Evolutionary conservation across 495 filamentous ascomycete species (phyloP).

Genomic region (Penicillium antarcticum): DNA sequence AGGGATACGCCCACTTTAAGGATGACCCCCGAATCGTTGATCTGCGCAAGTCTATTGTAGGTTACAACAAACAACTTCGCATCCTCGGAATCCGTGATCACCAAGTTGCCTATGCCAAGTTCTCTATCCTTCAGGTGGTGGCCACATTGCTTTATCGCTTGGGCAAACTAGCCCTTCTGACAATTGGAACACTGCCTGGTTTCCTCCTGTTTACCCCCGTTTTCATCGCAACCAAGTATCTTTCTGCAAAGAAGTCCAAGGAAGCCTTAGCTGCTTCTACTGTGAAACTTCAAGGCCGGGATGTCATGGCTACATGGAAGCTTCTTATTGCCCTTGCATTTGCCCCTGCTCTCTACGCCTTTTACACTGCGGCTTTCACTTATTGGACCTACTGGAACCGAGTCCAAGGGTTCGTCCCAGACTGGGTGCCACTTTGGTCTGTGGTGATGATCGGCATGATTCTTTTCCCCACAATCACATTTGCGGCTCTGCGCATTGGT

Average conservation of each 20-base stretch:
- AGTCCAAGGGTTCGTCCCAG: slow-evolving; percentile 72
- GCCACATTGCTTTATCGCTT: slow-evolving; percentile 77
- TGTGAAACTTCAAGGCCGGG: slow-evolving; percentile 89
- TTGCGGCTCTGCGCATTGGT: slow-evolving; percentile 90
- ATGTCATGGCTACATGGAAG: slow-evolving; percentile 99
- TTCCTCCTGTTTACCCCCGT: slow-evolving; percentile 85
- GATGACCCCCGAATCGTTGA: slow-evolving; percentile 81
- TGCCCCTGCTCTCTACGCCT: slow-evolving; percentile 79
- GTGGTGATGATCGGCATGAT: slow-evolving; percentile 69
- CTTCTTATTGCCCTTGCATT: slow-evolving; percentile 87
- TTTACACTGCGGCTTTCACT: slow-evolving; percentile 71
- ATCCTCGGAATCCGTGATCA: slow-evolving; percentile 88
- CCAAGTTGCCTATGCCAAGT: slow-evolving; percentile 88
- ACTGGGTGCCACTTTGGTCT: slow-evolving; percentile 76
- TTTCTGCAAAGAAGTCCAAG: slow-evolving; percentile 86
- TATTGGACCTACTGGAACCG: slow-evolving; percentile 79
- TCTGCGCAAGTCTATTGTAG: slow-evolving; percentile 72
- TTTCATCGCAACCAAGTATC: slow-evolving; percentile 83
- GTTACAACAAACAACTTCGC: slow-evolving; percentile 86
- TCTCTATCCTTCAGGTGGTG: slow-evolving; percentile 71
- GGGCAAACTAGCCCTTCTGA: slow-evolving; percentile 68
- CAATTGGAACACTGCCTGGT: slow-evolving; percentile 81
- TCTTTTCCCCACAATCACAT: slow-evolving; percentile 85
- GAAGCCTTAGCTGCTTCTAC: slow-evolving; percentile 88
- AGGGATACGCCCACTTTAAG: slow-evolving; percentile 90